Evolutionary conservation across 306 rosid species (phyloP).

Genomic region (Pyrus communis): DNA sequence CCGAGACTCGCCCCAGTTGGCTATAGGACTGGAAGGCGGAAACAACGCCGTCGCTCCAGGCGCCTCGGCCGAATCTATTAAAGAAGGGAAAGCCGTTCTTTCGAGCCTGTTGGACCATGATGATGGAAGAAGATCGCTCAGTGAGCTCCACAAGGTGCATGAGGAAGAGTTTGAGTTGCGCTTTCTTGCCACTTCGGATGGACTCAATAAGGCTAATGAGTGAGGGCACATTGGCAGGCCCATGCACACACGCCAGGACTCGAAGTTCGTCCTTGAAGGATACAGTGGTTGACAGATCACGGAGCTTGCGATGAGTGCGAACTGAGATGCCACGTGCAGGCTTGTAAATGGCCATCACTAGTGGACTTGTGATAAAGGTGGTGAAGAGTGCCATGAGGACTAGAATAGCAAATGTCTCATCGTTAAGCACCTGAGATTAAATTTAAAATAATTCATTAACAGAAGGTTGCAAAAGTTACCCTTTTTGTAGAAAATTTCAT

Average conservation of each 20-base stretch:
- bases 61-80: slow-evolving; percentile 23
- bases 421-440: slow-evolving; percentile 55
- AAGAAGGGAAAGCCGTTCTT: slow-evolving; percentile 75
- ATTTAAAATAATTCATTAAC: no score
- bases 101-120: slow-evolving; percentile 51
- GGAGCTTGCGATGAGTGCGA: slow-evolving; percentile 38
- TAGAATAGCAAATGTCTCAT: slow-evolving; percentile 72
- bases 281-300: slow-evolving; percentile 24
- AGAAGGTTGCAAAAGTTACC: background rate
- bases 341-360: slow-evolving; percentile 64
- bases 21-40: slow-evolving; percentile 57
- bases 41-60: slow-evolving; percentile 37
- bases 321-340: slow-evolving; percentile 37
- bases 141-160: slow-evolving; percentile 81
- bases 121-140: slow-evolving; percentile 68
- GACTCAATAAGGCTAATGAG: slow-evolving; percentile 51
- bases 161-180: slow-evolving; percentile 49
- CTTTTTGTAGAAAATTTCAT: no score
- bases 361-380: slow-evolving; percentile 79
- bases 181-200: slow-evolving; percentile 37
- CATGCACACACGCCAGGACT: slow-evolving; percentile 65
- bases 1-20: slow-evolving; percentile 49
- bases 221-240: slow-evolving; percentile 48
- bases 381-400: slow-evolving; percentile 88
- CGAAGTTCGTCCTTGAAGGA: slow-evolving; percentile 32